Evolutionary conservation across 345 rosid species (phyloP), one percentile per base, ranked within the genome.

Genomic region (Sisymbrium irio): DNA sequence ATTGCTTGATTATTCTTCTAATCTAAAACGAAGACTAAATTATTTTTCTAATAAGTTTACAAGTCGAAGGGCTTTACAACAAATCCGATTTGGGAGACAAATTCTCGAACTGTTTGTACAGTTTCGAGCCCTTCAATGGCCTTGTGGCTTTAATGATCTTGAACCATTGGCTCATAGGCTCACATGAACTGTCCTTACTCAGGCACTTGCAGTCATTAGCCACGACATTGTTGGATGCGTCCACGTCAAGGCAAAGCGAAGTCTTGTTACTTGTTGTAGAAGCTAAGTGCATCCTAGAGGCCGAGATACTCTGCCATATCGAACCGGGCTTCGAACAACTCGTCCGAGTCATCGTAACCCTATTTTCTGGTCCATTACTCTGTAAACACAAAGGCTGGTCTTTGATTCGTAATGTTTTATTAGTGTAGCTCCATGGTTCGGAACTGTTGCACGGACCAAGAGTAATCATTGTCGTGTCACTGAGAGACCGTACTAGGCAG

Each of bases 221-320:
- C 3, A 87, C 62, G 9, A 90, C 72, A 7, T 35, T 76, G 71
- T 82, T 76, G 76, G 28, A 2, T 37, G 84, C 65, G 62, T 84
- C 97, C 28, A 92, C 86, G 61, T 95, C 98, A 47, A 92, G 80
- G 85, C 99, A 95, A 51, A 87, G 79, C 2, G 77, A n/a, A 1
- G 81, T 67, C 10, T 88, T 88, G 32, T 83, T 66, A 20, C 72
- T 53, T 49, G 81, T 62, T 25, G 40, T 81, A 0, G 94, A 70
- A 8, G 96, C 81, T 0, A 95, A 84, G 63, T 90, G 98, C 97
- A 95, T 84, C 65, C 79, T 83, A 2, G 99, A 92, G 54, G 90
- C 97, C 0, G 99, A 86, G 47, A 92, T 73, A 1, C 47, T 57
- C 8, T 83, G 82, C 99, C 99, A 96, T 68, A 49, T 82, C 2